phyloP scores from a whole-genome alignment of 2,329 filamentous ascomycete genomes.

The Xylariaceae sp. region DNA sequence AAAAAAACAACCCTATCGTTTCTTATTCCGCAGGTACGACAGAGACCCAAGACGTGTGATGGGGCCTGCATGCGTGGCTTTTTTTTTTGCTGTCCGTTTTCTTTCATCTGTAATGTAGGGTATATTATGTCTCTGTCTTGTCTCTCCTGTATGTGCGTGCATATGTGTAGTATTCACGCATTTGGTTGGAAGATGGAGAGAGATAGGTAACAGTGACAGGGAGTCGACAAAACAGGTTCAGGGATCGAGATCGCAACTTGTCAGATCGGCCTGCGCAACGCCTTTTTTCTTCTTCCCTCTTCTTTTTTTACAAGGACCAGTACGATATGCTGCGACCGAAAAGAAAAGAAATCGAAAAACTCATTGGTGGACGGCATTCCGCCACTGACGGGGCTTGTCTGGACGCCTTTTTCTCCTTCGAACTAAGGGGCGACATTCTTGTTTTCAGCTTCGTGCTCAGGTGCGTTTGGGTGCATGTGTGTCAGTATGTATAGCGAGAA shows the following conservation, averaged over 20 bases:
- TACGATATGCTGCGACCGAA: background rate
- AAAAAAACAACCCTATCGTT: background rate
- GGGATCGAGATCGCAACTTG: background rate
- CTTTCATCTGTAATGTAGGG: background rate
- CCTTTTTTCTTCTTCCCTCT: background rate
- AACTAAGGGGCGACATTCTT: background rate
- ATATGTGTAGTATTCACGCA: background rate
- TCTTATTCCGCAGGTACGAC: slow-evolving; percentile 1
- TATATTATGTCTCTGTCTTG: background rate
- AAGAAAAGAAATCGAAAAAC: too few relatives aligned
- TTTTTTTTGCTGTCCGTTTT: slow-evolving; percentile 6
- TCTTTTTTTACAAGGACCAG: background rate
- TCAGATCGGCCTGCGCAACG: slow-evolving; percentile 7
- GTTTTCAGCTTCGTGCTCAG: background rate
- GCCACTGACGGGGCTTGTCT: too few relatives aligned
- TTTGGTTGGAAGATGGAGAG: too few relatives aligned
- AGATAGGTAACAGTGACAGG: background rate
- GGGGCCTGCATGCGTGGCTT: slow-evolving; percentile 4
- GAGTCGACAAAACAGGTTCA: background rate
- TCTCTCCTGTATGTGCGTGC: background rate
- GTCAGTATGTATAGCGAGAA: background rate
- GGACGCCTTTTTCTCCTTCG: too few relatives aligned
- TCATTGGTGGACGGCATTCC: too few relatives aligned
- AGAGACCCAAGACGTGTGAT: background rate
- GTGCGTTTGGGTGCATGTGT: background rate